Conservation (phyloP, 306 rosid species). For the Sophora flavescens region DNA sequence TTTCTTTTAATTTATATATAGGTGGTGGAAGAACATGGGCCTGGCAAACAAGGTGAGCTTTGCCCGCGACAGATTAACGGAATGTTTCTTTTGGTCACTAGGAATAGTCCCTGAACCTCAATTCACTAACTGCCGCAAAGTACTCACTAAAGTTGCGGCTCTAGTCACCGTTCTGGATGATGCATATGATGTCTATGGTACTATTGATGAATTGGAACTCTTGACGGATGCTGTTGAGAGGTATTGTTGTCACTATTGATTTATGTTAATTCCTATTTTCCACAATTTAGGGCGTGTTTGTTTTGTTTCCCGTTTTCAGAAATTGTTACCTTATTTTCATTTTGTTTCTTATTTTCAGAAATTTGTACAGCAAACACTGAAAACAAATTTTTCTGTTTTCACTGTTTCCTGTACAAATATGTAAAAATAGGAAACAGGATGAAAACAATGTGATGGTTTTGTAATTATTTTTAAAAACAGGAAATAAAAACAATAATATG, state of each 20-base stretch:
- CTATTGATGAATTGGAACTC: constrained; percentile 45
- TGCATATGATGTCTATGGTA: constrained; percentile 56
- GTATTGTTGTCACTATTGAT: constrained; percentile 40
- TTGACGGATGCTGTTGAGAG: constrained; percentile 55
- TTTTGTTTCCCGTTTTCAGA: no score
- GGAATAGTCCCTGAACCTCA: constrained; percentile 51
- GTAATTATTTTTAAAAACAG: no score
- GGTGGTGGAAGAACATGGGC: constrained; percentile 59
- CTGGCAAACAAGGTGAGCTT: constrained; percentile 48
- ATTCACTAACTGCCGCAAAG: constrained; percentile 32
- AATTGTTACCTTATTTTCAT: no score
- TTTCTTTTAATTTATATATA: background rate
- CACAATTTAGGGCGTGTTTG: no score
- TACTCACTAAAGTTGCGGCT: constrained; percentile 39
- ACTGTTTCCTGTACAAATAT: no score
- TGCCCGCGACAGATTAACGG: constrained; percentile 51
- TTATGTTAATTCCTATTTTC: no score
- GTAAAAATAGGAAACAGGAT: no score
- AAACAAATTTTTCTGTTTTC: no score
- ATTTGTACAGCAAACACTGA: no score
- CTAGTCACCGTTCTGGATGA: constrained; percentile 48
- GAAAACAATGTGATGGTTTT: no score
- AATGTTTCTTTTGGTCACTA: constrained; percentile 41
- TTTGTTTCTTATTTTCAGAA: no score
- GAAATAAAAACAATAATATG: no score